Evolutionary conservation across 129 eudicot species (phyloP), one percentile per base, ranked within the genome.

Genomic region (Artemisia argyi): DNA sequence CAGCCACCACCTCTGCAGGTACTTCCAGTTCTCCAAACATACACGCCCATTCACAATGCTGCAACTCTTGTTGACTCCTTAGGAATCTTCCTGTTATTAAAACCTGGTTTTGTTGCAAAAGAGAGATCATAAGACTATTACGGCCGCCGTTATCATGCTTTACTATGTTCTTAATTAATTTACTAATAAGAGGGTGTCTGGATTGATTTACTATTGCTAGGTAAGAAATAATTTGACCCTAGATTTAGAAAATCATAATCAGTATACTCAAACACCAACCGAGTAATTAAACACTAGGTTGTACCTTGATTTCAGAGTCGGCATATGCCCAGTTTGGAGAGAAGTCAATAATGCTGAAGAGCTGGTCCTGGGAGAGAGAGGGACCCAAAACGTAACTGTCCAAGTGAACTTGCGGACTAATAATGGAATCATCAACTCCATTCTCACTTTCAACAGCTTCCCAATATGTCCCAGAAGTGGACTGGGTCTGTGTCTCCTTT

Each of bases 21-120:
- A 95, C 99, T 84, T 95, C 99, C 52, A 86, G 52, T 80, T 95
- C 99, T 53, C 99, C 99, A 85, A 95, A 95, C 99, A 95, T 95
- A 55, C 97, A 90, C 39, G 99, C 95, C 97, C 97, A 95, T 68
- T 82, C 86, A 76, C 83, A 84, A 15, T 84, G 86, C 66, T 80
- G 89, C 76, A 81, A 54, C 71, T 94, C 97, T 51, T 85, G 88
- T 56, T 76, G 88, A 78, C 84, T 84, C 86, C 81, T 87, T 83
- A 95, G 64, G 79, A 95, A 95, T 71, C 70, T 90, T 42, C 99
- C 99, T 7, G 85, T 88, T 46, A 95, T 72, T 68, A 90, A 79
- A 59, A 95, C 91, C 99, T 94, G 82, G 46, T 46, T 28, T 20
- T 30, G 65, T 15, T 64, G 48, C 57, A 74, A 61, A 51, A 18